Conservation (phyloP, 371 early-diverging fungal species). For the Saksenaea vasiformis region DNA sequence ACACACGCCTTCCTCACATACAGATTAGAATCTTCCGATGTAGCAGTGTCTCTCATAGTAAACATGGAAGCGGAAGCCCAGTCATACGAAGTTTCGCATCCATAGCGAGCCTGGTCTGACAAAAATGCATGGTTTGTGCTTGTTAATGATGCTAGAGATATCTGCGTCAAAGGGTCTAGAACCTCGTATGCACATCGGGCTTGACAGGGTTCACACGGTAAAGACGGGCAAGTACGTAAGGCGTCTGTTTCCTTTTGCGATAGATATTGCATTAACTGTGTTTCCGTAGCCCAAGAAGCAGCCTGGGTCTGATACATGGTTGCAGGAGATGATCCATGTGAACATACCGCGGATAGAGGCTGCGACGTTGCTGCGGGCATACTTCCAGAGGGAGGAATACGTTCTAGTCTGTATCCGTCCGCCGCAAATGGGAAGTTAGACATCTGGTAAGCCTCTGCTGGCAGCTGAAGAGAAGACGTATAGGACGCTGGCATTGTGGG, state of each 20-base stretch:
- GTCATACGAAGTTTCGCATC: too few relatives aligned
- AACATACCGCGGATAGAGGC: too few relatives aligned
- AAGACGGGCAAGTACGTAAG: too few relatives aligned
- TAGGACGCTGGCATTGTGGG: neutral
- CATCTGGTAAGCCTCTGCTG: neutral
- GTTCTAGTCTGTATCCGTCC: neutral
- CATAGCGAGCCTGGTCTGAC: too few relatives aligned
- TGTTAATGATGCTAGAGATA: too few relatives aligned
- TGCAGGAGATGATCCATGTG: neutral
- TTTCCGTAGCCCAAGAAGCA: neutral
- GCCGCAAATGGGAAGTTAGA: neutral
- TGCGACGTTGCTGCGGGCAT: too few relatives aligned
- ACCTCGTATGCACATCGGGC: too few relatives aligned
- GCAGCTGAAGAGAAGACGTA: neutral
- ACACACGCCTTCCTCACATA: conserved; percentile 63
- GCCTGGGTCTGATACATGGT: neutral
- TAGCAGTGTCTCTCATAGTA: conserved; percentile 1
- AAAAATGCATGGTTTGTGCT: too few relatives aligned
- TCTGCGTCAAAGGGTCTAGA: too few relatives aligned
- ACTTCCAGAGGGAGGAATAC: too few relatives aligned
- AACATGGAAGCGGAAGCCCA: neutral
- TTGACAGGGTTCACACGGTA: too few relatives aligned
- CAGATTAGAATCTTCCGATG: neutral
- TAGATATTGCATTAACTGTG: neutral
- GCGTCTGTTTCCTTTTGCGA: neutral